Evolutionary conservation across 2,329 filamentous ascomycete genomes (phyloP).

Genomic region (Polychaeton citri): DNA sequence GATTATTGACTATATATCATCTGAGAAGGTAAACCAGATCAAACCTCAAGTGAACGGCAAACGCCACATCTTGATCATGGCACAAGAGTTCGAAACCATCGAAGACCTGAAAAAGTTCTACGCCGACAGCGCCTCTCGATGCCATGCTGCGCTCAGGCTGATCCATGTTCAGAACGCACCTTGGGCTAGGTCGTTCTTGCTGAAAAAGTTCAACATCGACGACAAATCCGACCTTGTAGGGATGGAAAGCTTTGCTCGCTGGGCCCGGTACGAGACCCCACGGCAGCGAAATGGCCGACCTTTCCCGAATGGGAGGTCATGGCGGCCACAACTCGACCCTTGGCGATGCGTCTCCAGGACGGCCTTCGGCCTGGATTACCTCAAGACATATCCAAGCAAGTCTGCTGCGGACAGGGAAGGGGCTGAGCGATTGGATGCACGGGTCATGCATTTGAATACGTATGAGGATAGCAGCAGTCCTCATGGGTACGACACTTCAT

Average conservation of each 20-base stretch:
- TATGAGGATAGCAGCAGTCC: conserved; percentile 31
- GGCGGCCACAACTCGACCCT: conserved; percentile 36
- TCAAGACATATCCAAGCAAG: conserved; percentile 29
- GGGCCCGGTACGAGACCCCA: conserved; percentile 35
- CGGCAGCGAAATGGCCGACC: conserved; percentile 37
- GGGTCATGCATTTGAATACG: conserved; percentile 38
- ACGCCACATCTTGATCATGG: conserved; percentile 29
- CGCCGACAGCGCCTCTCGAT: conserved; percentile 18
- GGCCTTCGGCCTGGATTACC: conserved; percentile 39
- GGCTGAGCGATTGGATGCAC: conserved; percentile 16
- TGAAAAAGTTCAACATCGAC: conserved; percentile 41
- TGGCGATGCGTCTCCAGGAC: conserved; percentile 37
- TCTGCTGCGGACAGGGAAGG: conserved; percentile 3
- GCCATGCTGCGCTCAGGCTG: conserved; percentile 23
- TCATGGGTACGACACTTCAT: conserved; percentile 37
- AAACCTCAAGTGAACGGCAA: conserved; percentile 9
- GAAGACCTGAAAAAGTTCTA: conserved; percentile 33
- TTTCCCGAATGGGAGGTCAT: conserved; percentile 38
- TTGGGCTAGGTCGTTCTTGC: conserved; percentile 36
- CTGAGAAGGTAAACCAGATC: conserved; percentile 5
- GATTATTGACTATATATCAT: conserved; percentile 36
- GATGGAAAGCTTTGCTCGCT: conserved; percentile 33
- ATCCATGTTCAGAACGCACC: conserved; percentile 40
- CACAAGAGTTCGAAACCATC: conserved; percentile 35
- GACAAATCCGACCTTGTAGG: conserved; percentile 33